Percentiles rank a stretch among this genome's conserved stretches.
Evolutionary conservation across 768 basidiomycete species (phyloP).

Genomic region (Calocera cornea): DNA sequence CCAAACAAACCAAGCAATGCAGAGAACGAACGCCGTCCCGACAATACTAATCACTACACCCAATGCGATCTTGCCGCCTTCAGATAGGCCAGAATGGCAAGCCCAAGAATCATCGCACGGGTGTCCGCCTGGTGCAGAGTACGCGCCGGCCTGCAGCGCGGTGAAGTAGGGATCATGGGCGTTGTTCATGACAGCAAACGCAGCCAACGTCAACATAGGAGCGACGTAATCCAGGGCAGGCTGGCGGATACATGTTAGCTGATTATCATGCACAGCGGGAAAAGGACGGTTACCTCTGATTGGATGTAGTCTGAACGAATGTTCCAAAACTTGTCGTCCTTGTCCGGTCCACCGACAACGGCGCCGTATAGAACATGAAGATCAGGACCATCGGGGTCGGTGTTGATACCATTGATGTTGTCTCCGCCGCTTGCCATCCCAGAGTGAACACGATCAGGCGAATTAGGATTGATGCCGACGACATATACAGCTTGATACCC

Average conservation of each 20-base stretch:
- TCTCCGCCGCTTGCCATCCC: constrained; percentile 77
- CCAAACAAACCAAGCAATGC: background rate
- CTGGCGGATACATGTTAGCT: constrained; percentile 23
- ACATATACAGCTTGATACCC: constrained; percentile 54
- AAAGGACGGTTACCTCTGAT: constrained; percentile 47
- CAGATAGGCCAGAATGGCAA: constrained; percentile 37
- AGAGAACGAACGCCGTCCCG: constrained; percentile 41
- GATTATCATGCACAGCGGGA: background rate
- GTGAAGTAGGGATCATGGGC: constrained; percentile 65
- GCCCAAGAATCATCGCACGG: constrained; percentile 56
- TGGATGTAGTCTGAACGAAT: constrained; percentile 82
- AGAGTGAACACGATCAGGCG: constrained; percentile 80
- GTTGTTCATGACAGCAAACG: constrained; percentile 58
- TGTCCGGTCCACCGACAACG: constrained; percentile 75
- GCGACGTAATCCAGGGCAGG: constrained; percentile 82
- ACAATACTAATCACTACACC: constrained; percentile 50
- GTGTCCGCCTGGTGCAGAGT: constrained; percentile 47
- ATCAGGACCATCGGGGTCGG: constrained; percentile 46
- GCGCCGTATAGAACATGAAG: constrained; percentile 76
- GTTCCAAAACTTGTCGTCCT: constrained; percentile 63
- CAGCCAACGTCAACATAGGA: constrained; percentile 73
- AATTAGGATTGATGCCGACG: constrained; percentile 81
- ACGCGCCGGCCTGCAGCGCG: constrained; percentile 50
- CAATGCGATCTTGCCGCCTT: constrained; percentile 52
- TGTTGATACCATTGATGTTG: constrained; percentile 55